Conservation (phyloP, 306 rosid species). For the Canavalia ensiformis region DNA sequence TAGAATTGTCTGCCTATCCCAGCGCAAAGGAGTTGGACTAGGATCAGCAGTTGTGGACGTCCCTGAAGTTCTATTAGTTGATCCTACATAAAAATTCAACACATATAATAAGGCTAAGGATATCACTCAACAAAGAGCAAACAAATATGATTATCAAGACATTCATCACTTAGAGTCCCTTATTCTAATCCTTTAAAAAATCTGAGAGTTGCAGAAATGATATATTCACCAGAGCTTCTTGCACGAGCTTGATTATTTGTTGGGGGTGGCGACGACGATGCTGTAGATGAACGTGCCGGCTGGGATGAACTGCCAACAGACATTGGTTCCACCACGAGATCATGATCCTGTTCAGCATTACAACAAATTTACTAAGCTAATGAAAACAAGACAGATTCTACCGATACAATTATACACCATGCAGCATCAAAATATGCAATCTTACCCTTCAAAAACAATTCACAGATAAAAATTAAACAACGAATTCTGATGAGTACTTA, state of each 20-base stretch:
- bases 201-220: conserved; percentile 29
- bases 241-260: conserved; percentile 66
- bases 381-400: conserved; percentile 8
- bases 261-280: conserved; percentile 56
- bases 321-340: conserved; percentile 82
- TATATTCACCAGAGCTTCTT: conserved; percentile 64
- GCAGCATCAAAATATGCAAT: conserved; percentile 25
- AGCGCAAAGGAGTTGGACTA: conserved; percentile 70
- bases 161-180: conserved; percentile 8
- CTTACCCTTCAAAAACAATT: background rate
- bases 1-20: conserved; percentile 89
- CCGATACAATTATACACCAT: background rate
- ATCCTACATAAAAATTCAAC: conserved; percentile 60
- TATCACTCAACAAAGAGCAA: background rate
- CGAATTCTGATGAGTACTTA: background rate
- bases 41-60: conserved; percentile 69
- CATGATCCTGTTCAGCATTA: conserved; percentile 75
- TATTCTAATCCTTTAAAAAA: background rate
- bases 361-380: conserved; percentile 23
- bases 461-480: background rate
- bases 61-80: conserved; percentile 75
- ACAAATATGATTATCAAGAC: conserved; percentile 10
- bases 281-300: conserved; percentile 66
- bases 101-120: conserved; percentile 33
- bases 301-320: conserved; percentile 69